Evolutionary conservation across 2,329 filamentous ascomycete genomes (phyloP).

Genomic region (Didymella glomerata): DNA sequence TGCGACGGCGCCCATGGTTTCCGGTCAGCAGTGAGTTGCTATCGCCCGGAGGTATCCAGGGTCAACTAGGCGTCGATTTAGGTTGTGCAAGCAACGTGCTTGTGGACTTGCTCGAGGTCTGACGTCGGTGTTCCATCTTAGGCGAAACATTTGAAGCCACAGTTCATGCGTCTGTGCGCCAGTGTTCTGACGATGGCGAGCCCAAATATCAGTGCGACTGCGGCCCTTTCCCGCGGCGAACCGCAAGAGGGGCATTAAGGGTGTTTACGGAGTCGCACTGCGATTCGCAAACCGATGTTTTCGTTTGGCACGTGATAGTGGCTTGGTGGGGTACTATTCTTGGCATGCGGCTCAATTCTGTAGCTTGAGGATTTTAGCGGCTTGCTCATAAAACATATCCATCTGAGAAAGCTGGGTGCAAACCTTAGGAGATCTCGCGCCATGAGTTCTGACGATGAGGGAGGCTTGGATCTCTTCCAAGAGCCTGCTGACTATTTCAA

Average conservation of each 20-base stretch:
- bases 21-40: conserved; percentile 24
- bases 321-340: conserved; percentile 3
- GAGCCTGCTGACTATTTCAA: conserved; percentile 84
- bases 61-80: conserved; percentile 5
- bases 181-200: background rate
- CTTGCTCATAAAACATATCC: too few relatives aligned
- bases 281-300: conserved; percentile 1
- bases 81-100: conserved; percentile 15
- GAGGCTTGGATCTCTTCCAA: conserved; percentile 69
- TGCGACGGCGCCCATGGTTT: conserved; percentile 21
- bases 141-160: conserved; percentile 26
- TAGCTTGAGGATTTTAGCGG: conserved; percentile 15
- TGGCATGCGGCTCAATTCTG: conserved; percentile 19
- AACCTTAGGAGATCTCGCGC: too few relatives aligned
- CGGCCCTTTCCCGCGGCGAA: conserved; percentile 3
- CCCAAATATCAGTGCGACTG: background rate
- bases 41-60: conserved; percentile 10
- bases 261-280: background rate
- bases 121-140: conserved; percentile 22
- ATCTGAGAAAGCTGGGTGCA: too few relatives aligned
- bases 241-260: background rate
- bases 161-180: conserved; percentile 3
- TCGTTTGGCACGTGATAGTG: conserved; percentile 12
- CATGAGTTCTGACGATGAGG: conserved; percentile 46
- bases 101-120: conserved; percentile 13